Conservation (phyloP, 352 stramenopile species). For the Phytophthora agathidicida region DNA sequence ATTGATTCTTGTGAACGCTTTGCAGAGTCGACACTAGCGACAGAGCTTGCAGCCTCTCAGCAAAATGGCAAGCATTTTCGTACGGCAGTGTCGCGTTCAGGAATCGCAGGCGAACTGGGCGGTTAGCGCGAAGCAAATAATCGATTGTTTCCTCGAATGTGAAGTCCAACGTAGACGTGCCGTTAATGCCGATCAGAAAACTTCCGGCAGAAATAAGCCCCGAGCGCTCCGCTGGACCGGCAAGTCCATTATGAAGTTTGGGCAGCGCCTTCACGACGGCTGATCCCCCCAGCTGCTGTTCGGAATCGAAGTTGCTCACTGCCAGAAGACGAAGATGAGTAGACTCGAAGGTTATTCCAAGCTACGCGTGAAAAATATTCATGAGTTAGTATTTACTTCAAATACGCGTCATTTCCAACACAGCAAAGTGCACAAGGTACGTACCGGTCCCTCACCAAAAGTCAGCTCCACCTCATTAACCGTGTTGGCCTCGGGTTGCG, state of each 20-base stretch:
- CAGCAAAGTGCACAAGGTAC: slow-evolving; percentile 8
- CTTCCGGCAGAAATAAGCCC: slow-evolving; percentile 55
- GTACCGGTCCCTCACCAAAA: slow-evolving; percentile 71
- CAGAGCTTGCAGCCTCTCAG: slow-evolving; percentile 56
- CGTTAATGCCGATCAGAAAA: slow-evolving; percentile 77
- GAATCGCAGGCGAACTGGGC: slow-evolving; percentile 71
- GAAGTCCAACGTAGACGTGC: slow-evolving; percentile 60
- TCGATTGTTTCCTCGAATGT: slow-evolving; percentile 74
- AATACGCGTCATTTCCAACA: background rate
- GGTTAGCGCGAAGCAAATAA: slow-evolving; percentile 45
- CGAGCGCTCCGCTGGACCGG: slow-evolving; percentile 68
- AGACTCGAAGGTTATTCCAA: slow-evolving; percentile 82
- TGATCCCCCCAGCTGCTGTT: slow-evolving; percentile 45
- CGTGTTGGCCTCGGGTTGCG: slow-evolving; percentile 16
- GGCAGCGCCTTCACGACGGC: slow-evolving; percentile 76
- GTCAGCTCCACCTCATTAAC: slow-evolving; percentile 67
- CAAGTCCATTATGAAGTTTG: slow-evolving; percentile 57
- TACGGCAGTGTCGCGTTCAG: slow-evolving; percentile 55
- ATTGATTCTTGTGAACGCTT: slow-evolving; percentile 45
- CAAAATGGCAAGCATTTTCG: slow-evolving; percentile 64
- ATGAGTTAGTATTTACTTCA: background rate
- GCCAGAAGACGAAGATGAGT: slow-evolving; percentile 71
- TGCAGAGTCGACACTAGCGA: slow-evolving; percentile 60
- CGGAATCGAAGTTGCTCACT: slow-evolving; percentile 54
- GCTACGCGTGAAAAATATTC: slow-evolving; percentile 36